Base-by-base conservation (phyloP, 176 grass and related monocot species). In the Oryza brachyantha region DNA sequence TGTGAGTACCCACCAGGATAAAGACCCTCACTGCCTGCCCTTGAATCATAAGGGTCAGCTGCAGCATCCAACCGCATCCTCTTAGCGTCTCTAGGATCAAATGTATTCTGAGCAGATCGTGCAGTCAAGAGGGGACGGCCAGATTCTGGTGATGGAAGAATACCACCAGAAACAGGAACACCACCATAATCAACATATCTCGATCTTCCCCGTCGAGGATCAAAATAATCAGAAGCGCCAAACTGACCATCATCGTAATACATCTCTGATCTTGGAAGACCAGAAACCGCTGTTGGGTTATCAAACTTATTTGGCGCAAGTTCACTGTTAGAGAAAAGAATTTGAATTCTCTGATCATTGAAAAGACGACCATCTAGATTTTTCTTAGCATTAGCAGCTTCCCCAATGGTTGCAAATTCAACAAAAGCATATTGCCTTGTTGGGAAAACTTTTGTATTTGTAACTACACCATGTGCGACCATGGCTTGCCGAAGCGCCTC, bases 321-420 rank as follows among this genome's bases (percentile, higher is more conserved):
- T 26, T 84, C 92, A 65, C 84, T 95, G 55, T 83, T 90, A 22
- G 96, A 91, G 77, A 84, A 99, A 45, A 93, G 81, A 46, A 99
- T 91, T 55, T 94, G 88, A 76, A 99, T 95, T 52, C 90, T 90
- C 24, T 38, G 68, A 66, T 99, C 92, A 36, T 99, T 91, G 52
- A 99, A 99, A 71, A 99, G 92, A 43, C 82, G 86, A 1, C 88
- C 92, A 73, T 99, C 90, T 55, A 99, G 90, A 60, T 84, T 89
- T 74, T 91, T 93, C 74, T 99, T 95, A n/a, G 96, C 96, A 60
- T 89, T 85, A 38, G 79, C 88, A 31, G 96, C 92, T 81, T 92
- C 92, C 11, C 85, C 86, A 11, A 90, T 66, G 22, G 70, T 95
- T 70, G 88, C 76, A 62, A 99, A 99, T 66, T 95, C 92, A 8